phyloP scores from a whole-genome alignment of 495 filamentous ascomycete genomes.

The Hypoxylon subgilvum region DNA sequence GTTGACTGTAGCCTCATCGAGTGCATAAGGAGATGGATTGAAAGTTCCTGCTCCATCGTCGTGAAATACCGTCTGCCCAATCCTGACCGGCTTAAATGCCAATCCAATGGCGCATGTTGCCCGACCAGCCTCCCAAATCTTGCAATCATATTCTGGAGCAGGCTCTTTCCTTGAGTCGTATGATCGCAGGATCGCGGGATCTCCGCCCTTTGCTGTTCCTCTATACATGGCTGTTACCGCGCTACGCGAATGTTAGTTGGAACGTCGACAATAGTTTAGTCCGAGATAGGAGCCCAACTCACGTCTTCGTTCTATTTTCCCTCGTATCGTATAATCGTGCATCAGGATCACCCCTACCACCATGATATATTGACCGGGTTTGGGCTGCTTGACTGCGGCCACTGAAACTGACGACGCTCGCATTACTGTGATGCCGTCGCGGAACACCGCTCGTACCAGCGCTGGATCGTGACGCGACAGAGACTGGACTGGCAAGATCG shows the following conservation, averaged over 20 bases:
- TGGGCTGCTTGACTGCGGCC: constrained; percentile 52
- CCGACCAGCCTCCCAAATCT: constrained; percentile 92
- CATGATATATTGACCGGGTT: constrained; percentile 50
- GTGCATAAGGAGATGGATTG: constrained; percentile 82
- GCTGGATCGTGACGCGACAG: constrained; percentile 47
- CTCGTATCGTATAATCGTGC: constrained; percentile 80
- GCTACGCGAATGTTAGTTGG: constrained; percentile 54
- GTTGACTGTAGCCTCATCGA: constrained; percentile 89
- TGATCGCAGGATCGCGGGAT: constrained; percentile 78
- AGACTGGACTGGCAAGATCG: constrained; percentile 41
- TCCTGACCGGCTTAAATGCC: constrained; percentile 94
- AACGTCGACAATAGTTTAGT: background rate
- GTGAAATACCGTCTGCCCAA: constrained; percentile 90
- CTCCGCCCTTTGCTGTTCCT: constrained; percentile 69
- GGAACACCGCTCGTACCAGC: constrained; percentile 40
- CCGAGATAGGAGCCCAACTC: constrained; percentile 46
- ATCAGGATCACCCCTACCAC: constrained; percentile 63
- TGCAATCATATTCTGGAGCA: constrained; percentile 85
- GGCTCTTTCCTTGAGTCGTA: constrained; percentile 94
- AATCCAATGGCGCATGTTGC: constrained; percentile 91
- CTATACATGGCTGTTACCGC: constrained; percentile 92
- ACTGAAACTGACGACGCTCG: constrained; percentile 67
- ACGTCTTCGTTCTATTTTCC: constrained; percentile 92
- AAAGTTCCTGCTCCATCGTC: constrained; percentile 92
- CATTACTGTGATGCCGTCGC: constrained; percentile 62